Evolutionary conservation across 169 alveolate genomes (phyloP), one percentile per base, ranked within the genome.

Genomic region (Eimeria sp.): DNA sequence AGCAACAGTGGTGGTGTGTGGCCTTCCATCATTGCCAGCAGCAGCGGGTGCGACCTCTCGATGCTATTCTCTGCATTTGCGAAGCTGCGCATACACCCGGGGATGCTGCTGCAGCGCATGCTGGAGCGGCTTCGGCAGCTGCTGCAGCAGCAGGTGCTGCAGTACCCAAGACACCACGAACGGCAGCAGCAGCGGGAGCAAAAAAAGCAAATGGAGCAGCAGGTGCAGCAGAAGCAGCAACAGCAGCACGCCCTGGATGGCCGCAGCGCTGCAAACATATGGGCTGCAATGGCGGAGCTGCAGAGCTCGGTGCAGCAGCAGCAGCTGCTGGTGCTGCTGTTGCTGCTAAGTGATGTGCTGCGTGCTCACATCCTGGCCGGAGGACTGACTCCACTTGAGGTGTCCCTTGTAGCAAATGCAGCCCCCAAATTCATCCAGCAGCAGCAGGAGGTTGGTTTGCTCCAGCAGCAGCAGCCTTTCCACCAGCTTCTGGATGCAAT

Each of bases 261-360:
- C 84, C 84, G 84, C 84, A 73, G 84, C 54, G 84, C 84, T 14
- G 84, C 84, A 4, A 73, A 73, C 84, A 73, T 73, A 34, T 73
- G 84, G 84, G 84, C 84, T 10, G 27, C 84, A 47, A 18, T 73
- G 84, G 84, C 58, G 84, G 57, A 73, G 84, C 58, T n/a, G 54
- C 84, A 73, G 2, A 34, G 40, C 40, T 34, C 40, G 40, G 40
- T 34, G 40, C 40, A 34, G 40, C 40, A 34, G 40, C 40, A 34
- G 40, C 40, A 34, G 40, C 40, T 34, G 40, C 40, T 34, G 40
- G 40, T 34, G 40, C 40, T 34, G 40, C 40, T 34, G 40, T 34
- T 34, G 40, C 40, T 34, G 40, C 40, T 34, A 34, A 34, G 51
- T 73, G 84, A 25, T n/a, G 84, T 73, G 84, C 84, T 73, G 84